A percentile compares a stretch with the other conserved stretches of the same genome.
Conservation (phyloP, 2,329 filamentous ascomycete species). For the Monosporascus sp. region DNA sequence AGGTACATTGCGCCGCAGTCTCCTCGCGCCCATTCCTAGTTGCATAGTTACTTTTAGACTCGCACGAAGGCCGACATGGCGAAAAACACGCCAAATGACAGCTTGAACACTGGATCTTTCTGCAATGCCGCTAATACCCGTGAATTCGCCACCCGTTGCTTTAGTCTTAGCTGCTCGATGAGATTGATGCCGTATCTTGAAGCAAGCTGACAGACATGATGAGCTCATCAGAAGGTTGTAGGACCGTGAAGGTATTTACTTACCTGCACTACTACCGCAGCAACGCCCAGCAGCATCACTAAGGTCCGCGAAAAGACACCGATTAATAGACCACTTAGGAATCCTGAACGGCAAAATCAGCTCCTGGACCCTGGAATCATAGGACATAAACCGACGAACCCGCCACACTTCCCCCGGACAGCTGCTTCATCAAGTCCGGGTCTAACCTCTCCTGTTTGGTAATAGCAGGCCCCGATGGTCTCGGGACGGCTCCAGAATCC, state of each 20-base stretch:
- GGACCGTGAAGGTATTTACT: conserved; percentile 12
- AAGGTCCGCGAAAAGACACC: conserved; percentile 67
- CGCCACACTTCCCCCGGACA: conserved; percentile 50
- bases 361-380: not conserved
- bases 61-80: conserved; percentile 61
- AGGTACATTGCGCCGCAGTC: not conserved
- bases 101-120: conserved; percentile 58
- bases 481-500: conserved; percentile 14
- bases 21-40: not conserved
- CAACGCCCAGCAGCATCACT: conserved; percentile 44
- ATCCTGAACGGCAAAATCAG: conserved; percentile 37
- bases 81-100: conserved; percentile 69
- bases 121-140: conserved; percentile 45
- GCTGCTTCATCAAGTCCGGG: conserved; percentile 38
- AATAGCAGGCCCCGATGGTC: conserved; percentile 8
- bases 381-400: conserved; percentile 29
- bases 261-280: conserved; percentile 47
- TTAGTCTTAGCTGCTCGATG: conserved; percentile 24
- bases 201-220: conserved; percentile 20
- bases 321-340: conserved; percentile 59
- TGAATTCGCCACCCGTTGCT: conserved; percentile 29
- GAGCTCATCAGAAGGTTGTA: too few relatives aligned
- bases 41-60: conserved; percentile 21
- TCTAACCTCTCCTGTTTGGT: conserved; percentile 18
- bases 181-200: conserved; percentile 29